Base-by-base conservation (phyloP, 495 filamentous ascomycete genomes). In the Tuber umbilicatum region DNA sequence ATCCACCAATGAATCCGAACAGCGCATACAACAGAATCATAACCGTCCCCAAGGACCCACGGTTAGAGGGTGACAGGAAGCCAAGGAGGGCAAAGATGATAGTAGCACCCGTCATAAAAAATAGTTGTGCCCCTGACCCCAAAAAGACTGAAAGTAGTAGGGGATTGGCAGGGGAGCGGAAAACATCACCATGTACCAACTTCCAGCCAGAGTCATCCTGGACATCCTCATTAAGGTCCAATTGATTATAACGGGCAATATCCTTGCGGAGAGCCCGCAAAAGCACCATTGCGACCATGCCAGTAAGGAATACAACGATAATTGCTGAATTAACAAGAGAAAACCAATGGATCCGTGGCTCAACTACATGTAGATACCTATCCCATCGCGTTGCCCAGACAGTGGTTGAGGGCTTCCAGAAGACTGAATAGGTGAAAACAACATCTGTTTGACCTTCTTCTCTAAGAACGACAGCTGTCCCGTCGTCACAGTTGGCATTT, bases 131-230 rank as follows among this genome's bases (percentile, higher is more conserved):
- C 38, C 95, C 95, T 82, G 95, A 98, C 45, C 95, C 95, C 70
- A 97, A 87, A 80, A 99, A 87, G 21, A 99, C 86, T 82, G 93
- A 92, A 35, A 99, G 87, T 10, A 97, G 85, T 67, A 99, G 86
- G 1, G 94, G 91, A 72, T 92, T 89, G 73, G 89, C 87, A 7
- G 95, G 95, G 17, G 92, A 89, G 64, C 95, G 89, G 87, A 99
- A 99, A 60, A 99, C 94, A 84, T 99, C 95, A 68, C 95, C 95
- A 80, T 99, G 95, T 0, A 99, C 94, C 68, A 99, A 86, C 85
- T 99, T 99, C 95, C 95, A 99, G 50, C 95, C 95, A 7, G 93
- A 97, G 83, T 99, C 95, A 83, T 99, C 95, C 82, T 97, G 94
- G 1, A 98, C 92, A 21, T 94, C 94, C 80, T 98, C 95, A 75